These are phyloP conservation scores for Arthromyces matolae DNA, from an alignment of 768 basidiomycete genomes.

Conservation along the genomic window DNA sequence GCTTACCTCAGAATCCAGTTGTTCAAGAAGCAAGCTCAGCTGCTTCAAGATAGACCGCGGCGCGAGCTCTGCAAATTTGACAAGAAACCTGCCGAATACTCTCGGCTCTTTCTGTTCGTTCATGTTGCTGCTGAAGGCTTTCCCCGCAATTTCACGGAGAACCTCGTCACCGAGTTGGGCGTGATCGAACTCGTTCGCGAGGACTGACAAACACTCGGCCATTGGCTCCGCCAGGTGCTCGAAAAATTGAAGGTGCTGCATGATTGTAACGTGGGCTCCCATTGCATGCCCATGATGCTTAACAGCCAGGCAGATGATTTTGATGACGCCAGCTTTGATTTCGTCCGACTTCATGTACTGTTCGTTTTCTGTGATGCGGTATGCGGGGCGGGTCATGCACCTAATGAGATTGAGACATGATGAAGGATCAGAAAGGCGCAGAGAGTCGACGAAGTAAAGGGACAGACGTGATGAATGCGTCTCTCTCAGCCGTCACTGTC, in stretches of 20 bases:
- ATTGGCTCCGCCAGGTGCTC: constrained; percentile 93
- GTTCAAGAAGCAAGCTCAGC: constrained; percentile 76
- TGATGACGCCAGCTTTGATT: constrained; percentile 76
- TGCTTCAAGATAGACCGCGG: constrained; percentile 86
- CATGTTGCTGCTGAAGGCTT: constrained; percentile 71
- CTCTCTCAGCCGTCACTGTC: constrained; percentile 83
- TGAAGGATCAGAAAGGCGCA: constrained; percentile 2
- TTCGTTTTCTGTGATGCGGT: constrained; percentile 83
- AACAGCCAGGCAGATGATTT: constrained; percentile 86
- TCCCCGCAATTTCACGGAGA: constrained; percentile 80
- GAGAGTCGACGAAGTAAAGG: not conserved
- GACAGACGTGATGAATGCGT: constrained; percentile 79
- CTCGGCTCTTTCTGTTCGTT: constrained; percentile 85
- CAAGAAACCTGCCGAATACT: constrained; percentile 80
- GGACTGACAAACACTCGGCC: constrained; percentile 81
- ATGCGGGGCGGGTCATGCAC: constrained; percentile 85
- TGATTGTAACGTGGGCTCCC: constrained; percentile 84
- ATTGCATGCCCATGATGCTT: constrained; percentile 85
- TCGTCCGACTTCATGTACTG: constrained; percentile 77
- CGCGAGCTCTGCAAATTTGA: constrained; percentile 72
- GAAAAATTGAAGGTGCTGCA: constrained; percentile 88
- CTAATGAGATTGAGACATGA: no score
- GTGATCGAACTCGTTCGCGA: constrained; percentile 85
- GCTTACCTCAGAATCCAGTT: constrained; percentile 87
- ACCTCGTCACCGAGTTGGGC: constrained; percentile 89